Evolutionary conservation across 306 rosid genomes (phyloP), one percentile per base, ranked within the genome.

Genomic region (Dicorynia guianensis): DNA sequence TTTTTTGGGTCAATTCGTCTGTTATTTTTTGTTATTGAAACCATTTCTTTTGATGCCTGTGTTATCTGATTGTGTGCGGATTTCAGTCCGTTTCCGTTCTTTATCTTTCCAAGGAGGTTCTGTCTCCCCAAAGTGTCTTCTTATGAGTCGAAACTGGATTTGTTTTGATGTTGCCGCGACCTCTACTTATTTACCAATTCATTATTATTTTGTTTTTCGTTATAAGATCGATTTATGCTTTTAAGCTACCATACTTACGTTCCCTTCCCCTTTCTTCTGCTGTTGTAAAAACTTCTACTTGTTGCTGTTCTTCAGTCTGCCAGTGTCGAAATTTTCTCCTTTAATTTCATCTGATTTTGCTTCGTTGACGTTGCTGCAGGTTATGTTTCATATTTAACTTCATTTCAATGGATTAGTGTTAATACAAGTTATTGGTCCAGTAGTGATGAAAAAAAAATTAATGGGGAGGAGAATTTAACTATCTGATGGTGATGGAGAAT

Each of bases 401-500:
- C 70, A 60, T 78, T 11, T 67, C 63, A 47, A 79, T 79, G 85
- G 71, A 63, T 69, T 73, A 15, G 72, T 76, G 71, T 72, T 80
- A 72, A 17, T 48, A 6, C 74, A 19, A 72, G 49, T 72, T 78
- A 67, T 76, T 72, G 58, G 4, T 71, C 35, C 65, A 36, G 69
- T 72, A 77, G 81, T 74, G 67, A 82, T 77, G 75, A 69, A 70
- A 61, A 70, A 25, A 55, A 68, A 70, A 54, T 67, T 57, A 54
- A 36, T 33, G 82, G 82, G 72, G 63, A 78, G 57, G 62, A 54
- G 78, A 83, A 47, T 52, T 33, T 18, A 75, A 58, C 18, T 40
- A 20, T 64, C 80, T 52, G 50, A 2, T 25, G 30, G 68, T 71
- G 55, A 93, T 88, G 97, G 93, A 81, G 74, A 85, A 66, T 78